phyloP scores from a whole-genome alignment of 352 stramenopile genomes.

The Phytophthora brassicae region DNA sequence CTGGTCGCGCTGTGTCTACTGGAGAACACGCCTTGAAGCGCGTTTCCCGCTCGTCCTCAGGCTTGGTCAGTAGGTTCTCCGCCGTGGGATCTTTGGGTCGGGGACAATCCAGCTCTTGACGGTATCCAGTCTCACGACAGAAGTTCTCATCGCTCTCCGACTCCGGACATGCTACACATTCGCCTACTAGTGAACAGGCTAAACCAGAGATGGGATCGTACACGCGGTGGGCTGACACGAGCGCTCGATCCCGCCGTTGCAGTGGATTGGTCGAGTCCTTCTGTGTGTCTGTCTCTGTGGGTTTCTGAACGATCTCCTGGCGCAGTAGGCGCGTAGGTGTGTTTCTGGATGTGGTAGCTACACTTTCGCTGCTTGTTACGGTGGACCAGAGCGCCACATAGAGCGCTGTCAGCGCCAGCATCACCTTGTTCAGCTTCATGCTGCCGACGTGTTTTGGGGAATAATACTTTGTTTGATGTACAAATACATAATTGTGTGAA shows the following conservation, averaged over 20 bases:
- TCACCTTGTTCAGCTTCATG: constrained; percentile 25
- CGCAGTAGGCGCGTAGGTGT: constrained; percentile 9
- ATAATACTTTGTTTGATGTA: not conserved
- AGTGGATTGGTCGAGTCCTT: constrained; percentile 34
- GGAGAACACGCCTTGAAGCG: constrained; percentile 59
- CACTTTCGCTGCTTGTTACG: not conserved
- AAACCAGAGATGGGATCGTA: constrained; percentile 67
- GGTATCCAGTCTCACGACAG: constrained; percentile 68
- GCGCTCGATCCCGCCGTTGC: constrained; percentile 27
- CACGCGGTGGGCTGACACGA: constrained; percentile 45
- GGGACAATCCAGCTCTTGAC: constrained; percentile 68
- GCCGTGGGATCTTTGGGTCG: constrained; percentile 27
- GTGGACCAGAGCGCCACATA: constrained; percentile 14
- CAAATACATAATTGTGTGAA: too few species aligned
- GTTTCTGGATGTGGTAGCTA: not conserved
- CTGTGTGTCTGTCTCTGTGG: not conserved
- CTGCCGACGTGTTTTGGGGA: not conserved
- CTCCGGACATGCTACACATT: constrained; percentile 55
- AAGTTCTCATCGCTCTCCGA: constrained; percentile 68
- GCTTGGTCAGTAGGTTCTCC: constrained; percentile 21
- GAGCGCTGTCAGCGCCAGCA: constrained; percentile 18
- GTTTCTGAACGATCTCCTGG: constrained; percentile 11
- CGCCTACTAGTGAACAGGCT: constrained; percentile 53
- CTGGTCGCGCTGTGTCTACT: constrained; percentile 37
- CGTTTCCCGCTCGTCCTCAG: constrained; percentile 35